A percentile compares a stretch with the other conserved stretches of the same genome.
Conservation (phyloP, 2,329 filamentous ascomycete species). For the Neonectria sp. region DNA sequence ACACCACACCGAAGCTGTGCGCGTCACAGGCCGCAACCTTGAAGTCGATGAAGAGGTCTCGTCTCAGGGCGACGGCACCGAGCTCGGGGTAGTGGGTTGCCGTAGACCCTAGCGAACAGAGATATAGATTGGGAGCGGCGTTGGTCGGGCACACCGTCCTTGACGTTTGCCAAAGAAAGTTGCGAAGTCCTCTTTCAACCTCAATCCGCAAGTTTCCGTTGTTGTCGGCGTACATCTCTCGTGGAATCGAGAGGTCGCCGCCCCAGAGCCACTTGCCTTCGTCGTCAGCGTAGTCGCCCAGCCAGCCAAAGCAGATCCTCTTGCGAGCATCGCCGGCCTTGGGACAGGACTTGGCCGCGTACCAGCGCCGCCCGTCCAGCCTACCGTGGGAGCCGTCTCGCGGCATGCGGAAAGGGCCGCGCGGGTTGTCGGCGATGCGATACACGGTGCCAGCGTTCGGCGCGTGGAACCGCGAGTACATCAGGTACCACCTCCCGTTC, state of each 20-base stretch:
- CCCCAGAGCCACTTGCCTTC: constrained; percentile 57
- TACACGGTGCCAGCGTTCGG: constrained; percentile 55
- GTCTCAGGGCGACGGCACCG: constrained; percentile 33
- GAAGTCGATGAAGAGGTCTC: constrained; percentile 45
- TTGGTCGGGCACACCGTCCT: constrained; percentile 41
- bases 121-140: constrained; percentile 43
- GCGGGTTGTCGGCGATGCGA: constrained; percentile 52
- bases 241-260: constrained; percentile 52
- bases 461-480: constrained; percentile 53
- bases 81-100: constrained; percentile 45
- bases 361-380: constrained; percentile 55
- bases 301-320: constrained; percentile 54
- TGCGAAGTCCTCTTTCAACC: constrained; percentile 42
- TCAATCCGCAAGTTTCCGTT: constrained; percentile 47
- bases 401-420: constrained; percentile 54
- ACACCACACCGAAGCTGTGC: constrained; percentile 48
- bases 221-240: constrained; percentile 49
- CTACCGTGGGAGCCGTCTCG: constrained; percentile 52
- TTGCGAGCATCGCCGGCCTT: constrained; percentile 47
- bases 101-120: constrained; percentile 46
- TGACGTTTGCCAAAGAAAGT: constrained; percentile 34
- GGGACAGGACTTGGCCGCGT: constrained; percentile 55
- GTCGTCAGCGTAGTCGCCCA: constrained; percentile 51
- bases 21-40: constrained; percentile 45
- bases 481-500: constrained; percentile 55